Percentiles rank a stretch among this genome's conserved stretches.
Evolutionary conservation across 73 alveolate species (phyloP).

Genomic region (Breviolum minutum): DNA sequence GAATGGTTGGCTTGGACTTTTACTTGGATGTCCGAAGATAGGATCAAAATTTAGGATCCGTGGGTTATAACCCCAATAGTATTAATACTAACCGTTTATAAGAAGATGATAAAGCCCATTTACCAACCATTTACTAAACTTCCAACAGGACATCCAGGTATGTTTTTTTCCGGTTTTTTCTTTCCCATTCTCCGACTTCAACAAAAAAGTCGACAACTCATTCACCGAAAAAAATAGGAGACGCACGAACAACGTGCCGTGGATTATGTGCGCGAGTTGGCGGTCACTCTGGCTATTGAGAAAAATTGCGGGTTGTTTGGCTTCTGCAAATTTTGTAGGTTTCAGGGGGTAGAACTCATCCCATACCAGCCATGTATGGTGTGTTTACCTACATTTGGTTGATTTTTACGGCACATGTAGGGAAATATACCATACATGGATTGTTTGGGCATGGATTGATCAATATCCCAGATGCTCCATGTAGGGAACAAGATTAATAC

Average conservation of each 20-base stretch:
- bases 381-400: not conserved
- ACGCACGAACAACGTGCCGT: conserved; percentile 22
- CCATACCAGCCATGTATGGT: not conserved
- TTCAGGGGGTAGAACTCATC: not conserved
- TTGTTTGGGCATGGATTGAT: too few relatives aligned
- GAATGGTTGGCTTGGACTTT: too few relatives aligned
- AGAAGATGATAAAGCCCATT: too few relatives aligned
- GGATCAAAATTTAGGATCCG: too few relatives aligned
- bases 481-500: too few relatives aligned
- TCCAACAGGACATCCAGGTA: not conserved
- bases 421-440: too few relatives aligned
- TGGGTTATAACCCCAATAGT: too few relatives aligned
- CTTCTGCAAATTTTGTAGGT: not conserved
- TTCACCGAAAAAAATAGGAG: not conserved
- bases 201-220: not conserved
- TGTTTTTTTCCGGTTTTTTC: not conserved
- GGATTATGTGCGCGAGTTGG: conserved; percentile 37
- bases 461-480: too few relatives aligned
- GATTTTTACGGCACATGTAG: not conserved
- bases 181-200: not conserved
- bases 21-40: too few relatives aligned
- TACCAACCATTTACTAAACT: not conserved
- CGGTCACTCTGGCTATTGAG: not conserved
- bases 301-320: not conserved
- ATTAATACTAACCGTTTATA: too few relatives aligned